Percentiles rank a stretch among this genome's conserved stretches.
Evolutionary conservation across 2,329 filamentous ascomycete species (phyloP).

Genomic region (Cylindrodendrum hubeiense): DNA sequence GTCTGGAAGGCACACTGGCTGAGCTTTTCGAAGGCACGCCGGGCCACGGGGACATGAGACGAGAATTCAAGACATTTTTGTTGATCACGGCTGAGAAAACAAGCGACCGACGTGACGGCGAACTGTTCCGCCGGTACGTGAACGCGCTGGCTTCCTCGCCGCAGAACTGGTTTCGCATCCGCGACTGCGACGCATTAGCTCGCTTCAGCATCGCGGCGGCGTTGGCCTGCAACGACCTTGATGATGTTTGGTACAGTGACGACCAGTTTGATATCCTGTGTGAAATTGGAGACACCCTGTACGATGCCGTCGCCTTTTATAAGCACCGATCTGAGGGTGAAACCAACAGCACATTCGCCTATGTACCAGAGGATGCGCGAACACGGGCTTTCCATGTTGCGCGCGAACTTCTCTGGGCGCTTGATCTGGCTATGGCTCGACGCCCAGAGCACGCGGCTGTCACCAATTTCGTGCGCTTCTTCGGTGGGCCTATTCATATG

Average conservation of each 20-base stretch:
- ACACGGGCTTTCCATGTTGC: slow-evolving; percentile 36
- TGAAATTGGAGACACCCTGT: slow-evolving; percentile 41
- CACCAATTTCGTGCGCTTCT: slow-evolving; percentile 45
- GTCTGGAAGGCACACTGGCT: slow-evolving; percentile 29
- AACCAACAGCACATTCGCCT: slow-evolving; percentile 46
- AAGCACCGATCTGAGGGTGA: slow-evolving; percentile 44
- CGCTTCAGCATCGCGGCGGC: slow-evolving; percentile 49
- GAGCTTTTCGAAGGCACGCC: slow-evolving; percentile 32
- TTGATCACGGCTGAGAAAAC: slow-evolving; percentile 37
- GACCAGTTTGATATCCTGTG: slow-evolving; percentile 35
- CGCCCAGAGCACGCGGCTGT: slow-evolving; percentile 11
- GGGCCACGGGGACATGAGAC: slow-evolving; percentile 27
- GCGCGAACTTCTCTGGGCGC: slow-evolving; percentile 49
- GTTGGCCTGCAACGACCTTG: slow-evolving; percentile 48
- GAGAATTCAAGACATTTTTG: slow-evolving; percentile 40
- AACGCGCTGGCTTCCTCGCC: slow-evolving; percentile 43
- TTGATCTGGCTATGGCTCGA: slow-evolving; percentile 43
- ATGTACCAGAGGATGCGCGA: slow-evolving; percentile 36
- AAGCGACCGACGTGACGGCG: slow-evolving; percentile 7
- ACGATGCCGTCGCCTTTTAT: slow-evolving; percentile 43
- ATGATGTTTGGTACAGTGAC: slow-evolving; percentile 40
- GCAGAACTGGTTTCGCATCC: slow-evolving; percentile 47
- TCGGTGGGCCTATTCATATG: slow-evolving; percentile 50
- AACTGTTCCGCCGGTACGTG: slow-evolving; percentile 42
- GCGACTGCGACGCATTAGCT: slow-evolving; percentile 48